These are phyloP conservation scores for Cenococcum geophilum DNA, from an alignment of 495 filamentous ascomycete species.

Conservation along the genomic window DNA sequence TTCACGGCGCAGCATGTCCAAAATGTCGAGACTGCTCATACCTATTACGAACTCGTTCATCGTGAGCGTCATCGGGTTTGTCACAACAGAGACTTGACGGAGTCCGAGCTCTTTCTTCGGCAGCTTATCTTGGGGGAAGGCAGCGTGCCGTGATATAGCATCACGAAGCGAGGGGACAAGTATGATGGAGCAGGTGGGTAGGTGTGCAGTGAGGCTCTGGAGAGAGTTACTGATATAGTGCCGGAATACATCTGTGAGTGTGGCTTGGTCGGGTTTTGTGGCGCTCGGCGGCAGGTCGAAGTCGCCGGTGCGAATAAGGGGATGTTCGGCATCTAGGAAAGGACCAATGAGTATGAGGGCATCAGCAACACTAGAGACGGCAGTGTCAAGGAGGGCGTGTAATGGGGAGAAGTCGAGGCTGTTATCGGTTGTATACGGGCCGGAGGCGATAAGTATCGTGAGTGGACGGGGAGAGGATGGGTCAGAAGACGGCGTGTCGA, in stretches of 20 bases:
- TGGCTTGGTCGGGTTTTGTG: slow-evolving; percentile 63
- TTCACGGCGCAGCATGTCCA: slow-evolving; percentile 71
- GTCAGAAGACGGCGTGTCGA: slow-evolving; percentile 32
- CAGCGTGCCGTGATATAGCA: slow-evolving; percentile 64
- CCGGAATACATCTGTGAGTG: slow-evolving; percentile 76
- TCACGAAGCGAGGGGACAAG: slow-evolving; percentile 86
- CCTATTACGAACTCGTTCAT: slow-evolving; percentile 80
- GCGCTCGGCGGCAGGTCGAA: slow-evolving; percentile 78
- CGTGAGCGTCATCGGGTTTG: slow-evolving; percentile 79
- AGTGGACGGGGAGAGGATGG: slow-evolving; percentile 49
- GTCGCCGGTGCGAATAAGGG: slow-evolving; percentile 78
- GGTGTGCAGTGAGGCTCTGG: slow-evolving; percentile 54
- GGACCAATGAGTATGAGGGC: slow-evolving; percentile 77
- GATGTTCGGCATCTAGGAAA: slow-evolving; percentile 87
- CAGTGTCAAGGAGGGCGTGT: slow-evolving; percentile 69
- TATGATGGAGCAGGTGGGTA: slow-evolving; percentile 73
- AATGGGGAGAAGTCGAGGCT: slow-evolving; percentile 86
- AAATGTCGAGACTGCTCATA: slow-evolving; percentile 73
- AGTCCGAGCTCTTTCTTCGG: slow-evolving; percentile 64
- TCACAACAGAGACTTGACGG: slow-evolving; percentile 65
- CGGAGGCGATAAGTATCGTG: slow-evolving; percentile 69
- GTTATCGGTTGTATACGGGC: slow-evolving; percentile 86
- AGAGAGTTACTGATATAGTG: slow-evolving; percentile 65
- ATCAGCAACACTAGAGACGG: slow-evolving; percentile 68
- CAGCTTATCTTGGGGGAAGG: slow-evolving; percentile 85